A percentile compares a stretch with the other conserved stretches of the same genome.
Conservation (phyloP, 1,284 basidiomycete genomes). For the Tetrapyrgos nigripes region DNA sequence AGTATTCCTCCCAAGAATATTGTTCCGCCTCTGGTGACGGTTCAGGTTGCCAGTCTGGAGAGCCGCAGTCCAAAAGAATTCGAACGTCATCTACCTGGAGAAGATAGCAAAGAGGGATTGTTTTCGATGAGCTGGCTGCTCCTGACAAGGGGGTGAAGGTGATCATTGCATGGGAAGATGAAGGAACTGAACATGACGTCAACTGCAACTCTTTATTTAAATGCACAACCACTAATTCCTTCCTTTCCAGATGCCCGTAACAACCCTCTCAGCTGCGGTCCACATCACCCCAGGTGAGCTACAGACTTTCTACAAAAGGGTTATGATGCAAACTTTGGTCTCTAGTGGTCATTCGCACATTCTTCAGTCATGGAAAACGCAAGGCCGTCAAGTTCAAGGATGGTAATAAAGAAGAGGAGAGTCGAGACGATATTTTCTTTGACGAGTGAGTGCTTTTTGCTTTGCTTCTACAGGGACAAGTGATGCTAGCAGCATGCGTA, state of each 20-base stretch:
- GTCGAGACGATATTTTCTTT: conserved; percentile 64
- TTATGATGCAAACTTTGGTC: not conserved
- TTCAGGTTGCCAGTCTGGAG: conserved; percentile 84
- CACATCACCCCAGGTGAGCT: conserved; percentile 57
- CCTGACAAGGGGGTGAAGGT: conserved; percentile 92
- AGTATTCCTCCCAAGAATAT: conserved; percentile 63
- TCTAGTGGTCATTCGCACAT: conserved; percentile 54
- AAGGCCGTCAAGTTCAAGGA: conserved; percentile 50
- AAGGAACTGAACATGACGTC: conserved; percentile 1
- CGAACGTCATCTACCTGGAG: conserved; percentile 95
- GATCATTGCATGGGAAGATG: conserved; percentile 65
- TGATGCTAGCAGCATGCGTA: conserved; percentile 25
- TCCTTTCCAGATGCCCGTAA: conserved; percentile 51
- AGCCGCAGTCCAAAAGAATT: conserved; percentile 95
- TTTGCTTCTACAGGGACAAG: not conserved
- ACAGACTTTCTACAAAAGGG: not conserved
- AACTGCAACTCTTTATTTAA: not conserved
- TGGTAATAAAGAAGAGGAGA: conserved; percentile 46
- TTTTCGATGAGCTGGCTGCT: conserved; percentile 72
- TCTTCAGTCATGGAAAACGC: conserved; percentile 62
- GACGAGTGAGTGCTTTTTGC: conserved; percentile 64
- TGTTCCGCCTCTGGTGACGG: conserved; percentile 42
- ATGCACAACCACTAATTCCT: not conserved
- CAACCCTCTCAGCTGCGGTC: conserved; percentile 55
- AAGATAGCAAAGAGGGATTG: conserved; percentile 80